These are phyloP conservation scores for Chalciporus chontae DNA, from an alignment of 768 basidiomycete species.

Conservation along the genomic window DNA sequence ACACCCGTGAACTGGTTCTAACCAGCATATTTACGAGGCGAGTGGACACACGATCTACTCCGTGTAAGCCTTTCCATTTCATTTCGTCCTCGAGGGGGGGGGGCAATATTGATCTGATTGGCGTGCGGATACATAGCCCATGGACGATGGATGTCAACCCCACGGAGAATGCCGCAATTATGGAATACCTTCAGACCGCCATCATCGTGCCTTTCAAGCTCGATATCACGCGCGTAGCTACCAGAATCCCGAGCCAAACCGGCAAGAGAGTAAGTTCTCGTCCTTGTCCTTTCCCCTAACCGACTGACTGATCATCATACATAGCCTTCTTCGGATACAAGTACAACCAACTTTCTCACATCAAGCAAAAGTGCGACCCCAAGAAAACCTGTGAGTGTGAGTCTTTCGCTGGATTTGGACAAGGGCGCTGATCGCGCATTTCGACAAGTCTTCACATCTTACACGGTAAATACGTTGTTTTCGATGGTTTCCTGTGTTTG, in stretches of 20 bases:
- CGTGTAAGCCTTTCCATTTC: conserved; percentile 1
- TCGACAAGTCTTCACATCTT: no score
- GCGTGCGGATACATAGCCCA: conserved; percentile 3
- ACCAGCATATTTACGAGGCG: conserved; percentile 17
- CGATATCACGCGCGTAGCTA: conserved; percentile 15
- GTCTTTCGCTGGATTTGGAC: background rate
- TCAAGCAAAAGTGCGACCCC: conserved; percentile 16
- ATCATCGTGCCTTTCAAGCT: conserved; percentile 8
- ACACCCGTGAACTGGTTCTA: conserved; percentile 18
- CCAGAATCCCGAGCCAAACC: conserved; percentile 17
- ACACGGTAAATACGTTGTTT: no score
- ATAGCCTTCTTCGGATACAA: conserved; percentile 20
- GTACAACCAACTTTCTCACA: conserved; percentile 8
- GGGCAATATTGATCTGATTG: background rate
- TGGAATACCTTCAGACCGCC: conserved; percentile 2
- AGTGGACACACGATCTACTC: conserved; percentile 11
- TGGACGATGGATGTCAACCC: conserved; percentile 10
- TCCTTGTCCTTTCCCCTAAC: background rate
- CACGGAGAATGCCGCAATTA: background rate
- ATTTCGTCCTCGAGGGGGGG: background rate
- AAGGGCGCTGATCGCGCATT: no score
- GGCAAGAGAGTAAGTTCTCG: conserved; percentile 9
- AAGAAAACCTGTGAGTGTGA: conserved; percentile 7
- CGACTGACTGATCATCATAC: background rate
- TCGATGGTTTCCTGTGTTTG: no score